Conservation (phyloP, 768 basidiomycete genomes). For the Lentinula sp. region DNA sequence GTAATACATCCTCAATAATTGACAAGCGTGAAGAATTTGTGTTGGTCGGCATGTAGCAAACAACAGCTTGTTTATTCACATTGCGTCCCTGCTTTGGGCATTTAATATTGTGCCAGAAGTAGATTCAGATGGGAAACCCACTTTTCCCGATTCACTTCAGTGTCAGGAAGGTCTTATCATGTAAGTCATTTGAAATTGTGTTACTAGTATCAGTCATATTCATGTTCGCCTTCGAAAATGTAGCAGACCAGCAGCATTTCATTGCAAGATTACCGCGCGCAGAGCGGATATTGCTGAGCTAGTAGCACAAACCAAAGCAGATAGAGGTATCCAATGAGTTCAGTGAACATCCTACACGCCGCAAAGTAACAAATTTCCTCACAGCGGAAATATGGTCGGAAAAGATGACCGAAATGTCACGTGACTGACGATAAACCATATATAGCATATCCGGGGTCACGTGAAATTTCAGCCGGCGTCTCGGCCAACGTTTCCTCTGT, state of each 20-base stretch:
- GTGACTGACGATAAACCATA: no score
- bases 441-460: no score
- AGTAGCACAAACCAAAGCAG: neutral
- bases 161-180: slow-evolving; percentile 1
- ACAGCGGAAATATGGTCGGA: no score
- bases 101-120: neutral
- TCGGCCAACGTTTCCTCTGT: no score
- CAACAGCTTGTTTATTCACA: slow-evolving; percentile 21
- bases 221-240: neutral
- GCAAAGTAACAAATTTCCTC: no score
- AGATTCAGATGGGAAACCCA: neutral
- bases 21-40: slow-evolving; percentile 10
- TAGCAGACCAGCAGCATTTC: neutral
- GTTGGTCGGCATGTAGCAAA: slow-evolving; percentile 23
- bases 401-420: no score
- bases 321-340: neutral
- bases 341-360: no score
- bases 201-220: neutral
- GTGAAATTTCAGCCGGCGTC: no score
- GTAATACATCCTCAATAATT: neutral
- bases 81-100: slow-evolving; percentile 21
- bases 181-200: neutral
- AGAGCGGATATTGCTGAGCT: neutral
- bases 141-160: neutral
- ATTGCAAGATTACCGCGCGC: neutral